Percentiles rank a stretch among this genome's conserved stretches.
These are phyloP conservation scores for Sugiyamaella lignohabitans DNA, from an alignment of 805 yeast species.

Conservation along the genomic window DNA sequence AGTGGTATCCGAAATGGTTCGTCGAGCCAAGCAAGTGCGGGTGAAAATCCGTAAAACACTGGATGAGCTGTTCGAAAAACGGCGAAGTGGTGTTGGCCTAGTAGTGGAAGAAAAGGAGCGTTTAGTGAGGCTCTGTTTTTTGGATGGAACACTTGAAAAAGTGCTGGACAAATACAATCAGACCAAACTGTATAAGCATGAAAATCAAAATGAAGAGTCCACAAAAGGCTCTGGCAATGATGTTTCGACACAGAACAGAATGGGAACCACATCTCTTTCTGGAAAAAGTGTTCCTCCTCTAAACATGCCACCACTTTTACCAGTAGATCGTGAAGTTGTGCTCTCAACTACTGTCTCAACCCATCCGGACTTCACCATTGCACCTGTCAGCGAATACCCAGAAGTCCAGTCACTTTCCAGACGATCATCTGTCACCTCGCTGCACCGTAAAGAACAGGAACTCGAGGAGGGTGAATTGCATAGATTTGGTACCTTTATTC, in stretches of 20 bases:
- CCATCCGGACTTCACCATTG: slow-evolving; percentile 22
- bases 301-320: slow-evolving; percentile 1
- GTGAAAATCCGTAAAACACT: slow-evolving; percentile 43
- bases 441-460: slow-evolving; percentile 70
- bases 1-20: slow-evolving; percentile 29
- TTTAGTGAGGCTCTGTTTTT: slow-evolving; percentile 56
- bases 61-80: slow-evolving; percentile 51
- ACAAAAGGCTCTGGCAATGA: background rate
- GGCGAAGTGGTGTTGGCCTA: slow-evolving; percentile 44
- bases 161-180: slow-evolving; percentile 30
- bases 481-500: slow-evolving; percentile 75
- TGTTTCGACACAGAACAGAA: background rate
- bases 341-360: slow-evolving; percentile 1
- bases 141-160: slow-evolving; percentile 64
- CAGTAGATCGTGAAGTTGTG: slow-evolving; percentile 3
- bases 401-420: slow-evolving; percentile 15
- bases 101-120: slow-evolving; percentile 70
- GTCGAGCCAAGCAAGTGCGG: slow-evolving; percentile 38
- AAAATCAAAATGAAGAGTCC: slow-evolving; percentile 2
- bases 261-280: background rate
- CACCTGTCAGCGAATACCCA: slow-evolving; percentile 16
- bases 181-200: background rate
- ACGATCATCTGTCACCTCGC: slow-evolving; percentile 26
- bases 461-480: slow-evolving; percentile 91
- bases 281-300: background rate